These are phyloP conservation scores for Phytophthora hibernalis DNA, from an alignment of 352 stramenopile genomes.

Conservation along the genomic window DNA sequence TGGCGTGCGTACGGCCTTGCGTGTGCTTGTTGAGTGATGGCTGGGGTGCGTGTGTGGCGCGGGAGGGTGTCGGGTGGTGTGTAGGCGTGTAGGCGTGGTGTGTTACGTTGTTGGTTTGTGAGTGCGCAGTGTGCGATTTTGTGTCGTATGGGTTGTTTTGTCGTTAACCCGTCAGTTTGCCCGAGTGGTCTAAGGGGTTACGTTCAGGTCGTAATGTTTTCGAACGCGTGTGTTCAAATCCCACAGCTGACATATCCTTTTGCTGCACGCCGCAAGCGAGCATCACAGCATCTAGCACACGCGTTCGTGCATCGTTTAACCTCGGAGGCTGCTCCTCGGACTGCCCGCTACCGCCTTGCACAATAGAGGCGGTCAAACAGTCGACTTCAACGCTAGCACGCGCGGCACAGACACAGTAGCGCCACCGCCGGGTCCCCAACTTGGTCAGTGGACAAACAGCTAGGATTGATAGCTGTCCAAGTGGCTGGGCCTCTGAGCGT, in stretches of 20 bases:
- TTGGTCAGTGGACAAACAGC: background rate
- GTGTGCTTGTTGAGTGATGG: background rate
- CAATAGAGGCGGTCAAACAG: background rate
- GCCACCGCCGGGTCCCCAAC: background rate
- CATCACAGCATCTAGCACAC: background rate
- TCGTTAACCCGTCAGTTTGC: background rate
- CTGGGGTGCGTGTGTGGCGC: background rate
- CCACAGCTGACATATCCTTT: conserved; percentile 18
- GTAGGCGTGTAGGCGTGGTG: background rate
- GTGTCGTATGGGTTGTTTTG: background rate
- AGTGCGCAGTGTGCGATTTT: background rate
- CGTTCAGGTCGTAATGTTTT: conserved; percentile 27
- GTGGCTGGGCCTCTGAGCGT: too few species aligned
- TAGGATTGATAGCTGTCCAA: too few species aligned
- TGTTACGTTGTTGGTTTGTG: background rate
- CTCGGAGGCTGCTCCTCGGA: background rate
- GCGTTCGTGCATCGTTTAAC: background rate
- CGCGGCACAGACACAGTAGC: background rate
- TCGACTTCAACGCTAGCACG: too few species aligned
- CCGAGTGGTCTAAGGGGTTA: conserved; percentile 9
- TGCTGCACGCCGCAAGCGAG: background rate
- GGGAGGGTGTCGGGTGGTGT: background rate
- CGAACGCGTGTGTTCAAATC: conserved; percentile 26
- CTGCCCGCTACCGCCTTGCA: too few species aligned
- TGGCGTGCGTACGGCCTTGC: background rate